phyloP scores from a whole-genome alignment of 371 early-diverging fungal genomes.

The Rhizopus arrhizus region DNA sequence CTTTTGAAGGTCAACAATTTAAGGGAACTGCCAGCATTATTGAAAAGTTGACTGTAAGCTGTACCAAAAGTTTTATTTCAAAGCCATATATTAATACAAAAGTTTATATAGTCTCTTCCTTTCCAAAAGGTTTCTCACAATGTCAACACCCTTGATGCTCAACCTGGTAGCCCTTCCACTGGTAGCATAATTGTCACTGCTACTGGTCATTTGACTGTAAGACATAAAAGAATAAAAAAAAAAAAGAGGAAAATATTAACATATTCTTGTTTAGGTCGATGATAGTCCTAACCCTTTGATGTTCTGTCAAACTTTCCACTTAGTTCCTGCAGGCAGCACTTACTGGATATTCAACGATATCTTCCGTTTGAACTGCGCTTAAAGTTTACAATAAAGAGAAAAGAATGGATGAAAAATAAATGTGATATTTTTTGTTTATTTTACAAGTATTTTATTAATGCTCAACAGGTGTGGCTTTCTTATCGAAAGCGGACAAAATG shows the following conservation, averaged over 20 bases:
- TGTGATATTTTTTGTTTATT: too few relatives aligned
- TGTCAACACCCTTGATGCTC: constrained; percentile 76
- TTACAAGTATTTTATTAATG: constrained; percentile 29
- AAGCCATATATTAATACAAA: too few relatives aligned
- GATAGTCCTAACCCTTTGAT: constrained; percentile 75
- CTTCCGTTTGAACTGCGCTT: constrained; percentile 76
- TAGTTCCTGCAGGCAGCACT: constrained; percentile 60
- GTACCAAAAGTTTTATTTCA: background rate
- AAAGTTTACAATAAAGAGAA: background rate
- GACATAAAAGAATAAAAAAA: too few relatives aligned
- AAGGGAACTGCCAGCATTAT: constrained; percentile 65
- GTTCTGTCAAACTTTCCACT: constrained; percentile 86
- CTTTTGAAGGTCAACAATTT: constrained; percentile 79
- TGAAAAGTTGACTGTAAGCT: constrained; percentile 80
- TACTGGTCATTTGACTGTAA: constrained; percentile 84
- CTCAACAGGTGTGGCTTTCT: constrained; percentile 41
- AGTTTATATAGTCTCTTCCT: constrained; percentile 66
- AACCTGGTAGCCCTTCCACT: constrained; percentile 62
- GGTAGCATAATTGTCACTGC: constrained; percentile 73
- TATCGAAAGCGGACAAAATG: constrained; percentile 67
- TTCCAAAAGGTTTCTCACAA: constrained; percentile 75
- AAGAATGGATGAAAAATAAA: background rate
- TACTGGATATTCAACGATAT: constrained; percentile 81
- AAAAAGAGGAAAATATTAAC: too few relatives aligned
- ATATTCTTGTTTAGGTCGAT: constrained; percentile 59